Evolutionary conservation across 129 eudicot species (phyloP).

Genomic region (Saposhnikovia divaricata): DNA sequence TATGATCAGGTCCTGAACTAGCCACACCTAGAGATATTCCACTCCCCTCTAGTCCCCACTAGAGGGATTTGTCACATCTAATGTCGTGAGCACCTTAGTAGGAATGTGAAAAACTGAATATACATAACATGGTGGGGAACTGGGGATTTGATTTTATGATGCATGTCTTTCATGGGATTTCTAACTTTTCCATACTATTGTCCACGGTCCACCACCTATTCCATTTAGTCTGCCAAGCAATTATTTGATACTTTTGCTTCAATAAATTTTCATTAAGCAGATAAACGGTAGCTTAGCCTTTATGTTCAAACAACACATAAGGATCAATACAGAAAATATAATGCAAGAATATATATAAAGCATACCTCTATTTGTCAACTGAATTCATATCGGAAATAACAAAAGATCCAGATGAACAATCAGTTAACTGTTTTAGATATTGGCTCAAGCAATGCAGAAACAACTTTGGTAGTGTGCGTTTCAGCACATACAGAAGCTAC

Average conservation of each 20-base stretch:
- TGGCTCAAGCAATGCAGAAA: conserved; percentile 17
- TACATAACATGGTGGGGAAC: conserved; percentile 1
- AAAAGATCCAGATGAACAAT: not conserved
- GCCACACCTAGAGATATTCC: not conserved
- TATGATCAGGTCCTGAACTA: not conserved
- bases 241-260: conserved; percentile 1
- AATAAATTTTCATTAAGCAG: not conserved
- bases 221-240: not conserved
- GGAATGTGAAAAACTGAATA: not conserved
- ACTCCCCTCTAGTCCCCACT: not conserved
- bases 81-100: not conserved
- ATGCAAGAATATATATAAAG: not conserved
- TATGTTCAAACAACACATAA: not conserved
- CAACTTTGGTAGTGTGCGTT: conserved; percentile 10
- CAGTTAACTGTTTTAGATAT: conserved; percentile 5
- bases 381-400: not conserved
- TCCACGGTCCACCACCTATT: conserved; percentile 4
- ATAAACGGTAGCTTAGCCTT: not conserved
- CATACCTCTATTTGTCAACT: not conserved
- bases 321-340: not conserved
- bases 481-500: conserved; percentile 40
- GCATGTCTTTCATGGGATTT: conserved; percentile 1
- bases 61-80: not conserved
- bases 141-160: conserved; percentile 6
- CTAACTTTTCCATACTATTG: not conserved